phyloP scores from a whole-genome alignment of 192 early-diverging fungal species.

The Backusella sp. region DNA sequence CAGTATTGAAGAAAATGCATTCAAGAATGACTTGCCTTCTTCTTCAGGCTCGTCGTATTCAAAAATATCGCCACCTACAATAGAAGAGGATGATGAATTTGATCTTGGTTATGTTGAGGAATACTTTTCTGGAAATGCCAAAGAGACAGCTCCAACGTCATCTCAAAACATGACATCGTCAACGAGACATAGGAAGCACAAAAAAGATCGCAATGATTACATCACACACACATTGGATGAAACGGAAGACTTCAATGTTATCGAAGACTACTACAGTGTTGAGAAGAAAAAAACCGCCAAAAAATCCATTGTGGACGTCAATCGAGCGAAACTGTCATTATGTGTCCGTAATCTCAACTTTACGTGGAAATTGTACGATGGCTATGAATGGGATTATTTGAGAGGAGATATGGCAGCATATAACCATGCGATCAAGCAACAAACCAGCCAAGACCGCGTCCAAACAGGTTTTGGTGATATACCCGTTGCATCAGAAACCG shows the following conservation, averaged over 20 bases:
- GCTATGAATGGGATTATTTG: constrained; percentile 62
- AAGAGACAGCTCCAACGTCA: neutral
- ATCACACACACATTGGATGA: constrained; percentile 38
- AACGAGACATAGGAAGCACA: constrained; percentile 22
- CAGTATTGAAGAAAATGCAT: constrained; percentile 55
- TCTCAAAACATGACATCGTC: constrained; percentile 11
- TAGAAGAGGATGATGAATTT: constrained; percentile 13
- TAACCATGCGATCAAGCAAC: neutral
- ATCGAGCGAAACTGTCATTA: constrained; percentile 41
- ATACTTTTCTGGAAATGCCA: constrained; percentile 37
- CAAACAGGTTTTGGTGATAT: constrained; percentile 10
- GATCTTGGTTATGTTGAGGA: constrained; percentile 49
- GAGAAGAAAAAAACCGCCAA: constrained; percentile 31
- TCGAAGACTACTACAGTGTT: constrained; percentile 49
- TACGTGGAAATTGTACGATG: constrained; percentile 65
- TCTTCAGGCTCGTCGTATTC: neutral
- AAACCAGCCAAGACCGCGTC: neutral
- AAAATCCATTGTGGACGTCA: constrained; percentile 23
- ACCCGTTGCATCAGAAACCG: neutral
- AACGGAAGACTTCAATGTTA: constrained; percentile 27
- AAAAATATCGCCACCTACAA: neutral
- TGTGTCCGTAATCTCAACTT: constrained; percentile 62
- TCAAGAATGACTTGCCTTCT: constrained; percentile 14
- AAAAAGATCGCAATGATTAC: constrained; percentile 26
- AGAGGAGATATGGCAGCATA: constrained; percentile 4